A percentile compares a stretch with the other conserved stretches of the same genome.
These are phyloP conservation scores for Obba rivulosa DNA, from an alignment of 768 basidiomycete genomes.

Conservation along the genomic window DNA sequence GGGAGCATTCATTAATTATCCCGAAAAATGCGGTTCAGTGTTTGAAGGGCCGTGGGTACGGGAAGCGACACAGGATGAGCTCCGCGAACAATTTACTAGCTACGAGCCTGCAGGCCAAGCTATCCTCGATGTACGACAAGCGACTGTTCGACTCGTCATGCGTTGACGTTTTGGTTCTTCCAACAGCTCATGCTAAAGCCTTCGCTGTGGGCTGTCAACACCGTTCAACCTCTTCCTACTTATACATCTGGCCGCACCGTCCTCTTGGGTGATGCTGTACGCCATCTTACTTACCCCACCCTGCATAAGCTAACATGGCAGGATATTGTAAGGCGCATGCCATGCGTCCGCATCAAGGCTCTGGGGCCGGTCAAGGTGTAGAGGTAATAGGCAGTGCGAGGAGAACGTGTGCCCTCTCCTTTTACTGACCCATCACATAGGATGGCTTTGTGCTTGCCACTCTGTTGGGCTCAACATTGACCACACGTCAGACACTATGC, in stretches of 20 bases:
- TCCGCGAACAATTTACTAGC: conserved; percentile 21
- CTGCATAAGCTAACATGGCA: conserved; percentile 19
- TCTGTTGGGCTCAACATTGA: conserved; percentile 19
- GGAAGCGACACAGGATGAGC: conserved; percentile 28
- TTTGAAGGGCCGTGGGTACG: conserved; percentile 29
- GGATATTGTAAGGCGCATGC: conserved; percentile 8
- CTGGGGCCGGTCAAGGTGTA: conserved; percentile 7
- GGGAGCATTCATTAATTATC: conserved; percentile 25
- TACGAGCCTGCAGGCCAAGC: conserved; percentile 1
- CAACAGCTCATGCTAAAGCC: conserved; percentile 32
- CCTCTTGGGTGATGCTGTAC: conserved; percentile 41
- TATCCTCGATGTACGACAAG: too few relatives aligned
- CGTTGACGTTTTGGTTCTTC: conserved; percentile 19
- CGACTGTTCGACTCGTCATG: neutral
- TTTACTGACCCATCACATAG: neutral
- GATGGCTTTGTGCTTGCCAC: conserved; percentile 28
- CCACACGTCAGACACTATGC: conserved; percentile 18
- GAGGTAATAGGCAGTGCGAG: conserved; percentile 1
- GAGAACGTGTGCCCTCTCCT: neutral
- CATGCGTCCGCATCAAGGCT: conserved; percentile 6
- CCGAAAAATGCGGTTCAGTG: conserved; percentile 22
- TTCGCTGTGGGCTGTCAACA: conserved; percentile 39
- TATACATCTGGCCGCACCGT: conserved; percentile 35
- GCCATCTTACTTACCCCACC: neutral
- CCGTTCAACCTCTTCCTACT: conserved; percentile 30